A percentile compares a stretch with the other conserved stretches of the same genome.
phyloP scores from a whole-genome alignment of 495 filamentous ascomycete genomes.

The Niebla homalea region DNA sequence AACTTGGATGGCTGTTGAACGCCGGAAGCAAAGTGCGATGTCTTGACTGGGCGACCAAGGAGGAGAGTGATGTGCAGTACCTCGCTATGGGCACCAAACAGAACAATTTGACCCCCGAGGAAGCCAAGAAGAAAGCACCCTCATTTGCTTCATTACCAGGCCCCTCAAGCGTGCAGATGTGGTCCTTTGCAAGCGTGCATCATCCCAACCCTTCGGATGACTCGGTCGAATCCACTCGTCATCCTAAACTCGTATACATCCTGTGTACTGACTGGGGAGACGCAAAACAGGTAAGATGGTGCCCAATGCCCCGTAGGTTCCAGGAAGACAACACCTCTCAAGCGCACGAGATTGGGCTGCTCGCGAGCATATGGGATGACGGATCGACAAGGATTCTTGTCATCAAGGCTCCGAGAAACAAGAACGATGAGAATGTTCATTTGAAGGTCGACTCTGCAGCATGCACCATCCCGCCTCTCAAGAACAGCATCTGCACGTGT shows the following conservation, averaged over 20 bases:
- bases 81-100: slow-evolving; percentile 35
- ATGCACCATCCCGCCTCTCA: slow-evolving; percentile 37
- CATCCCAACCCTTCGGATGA: slow-evolving; percentile 16
- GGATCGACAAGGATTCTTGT: slow-evolving; percentile 48
- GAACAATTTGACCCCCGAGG: slow-evolving; percentile 10
- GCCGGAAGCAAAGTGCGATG: slow-evolving; percentile 38
- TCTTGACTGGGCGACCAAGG: slow-evolving; percentile 45
- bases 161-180: slow-evolving; percentile 43
- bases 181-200: slow-evolving; percentile 34
- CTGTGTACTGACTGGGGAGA: slow-evolving; percentile 53
- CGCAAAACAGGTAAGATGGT: slow-evolving; percentile 48
- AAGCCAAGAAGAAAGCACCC: slow-evolving; percentile 22
- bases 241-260: slow-evolving; percentile 33
- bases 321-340: slow-evolving; percentile 19
- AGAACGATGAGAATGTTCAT: not conserved
- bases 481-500: slow-evolving; percentile 41
- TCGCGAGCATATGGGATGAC: slow-evolving; percentile 51
- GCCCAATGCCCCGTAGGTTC: slow-evolving; percentile 34
- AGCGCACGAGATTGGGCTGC: slow-evolving; percentile 37
- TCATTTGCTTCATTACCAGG: slow-evolving; percentile 36
- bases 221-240: slow-evolving; percentile 26
- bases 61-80: slow-evolving; percentile 38
- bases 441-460: slow-evolving; percentile 35
- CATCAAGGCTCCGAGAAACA: not conserved
- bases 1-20: slow-evolving; percentile 46